Evolutionary conservation across 2,329 filamentous ascomycete genomes (phyloP).

Genomic region (Monilinia vaccinii-corymbosi): DNA sequence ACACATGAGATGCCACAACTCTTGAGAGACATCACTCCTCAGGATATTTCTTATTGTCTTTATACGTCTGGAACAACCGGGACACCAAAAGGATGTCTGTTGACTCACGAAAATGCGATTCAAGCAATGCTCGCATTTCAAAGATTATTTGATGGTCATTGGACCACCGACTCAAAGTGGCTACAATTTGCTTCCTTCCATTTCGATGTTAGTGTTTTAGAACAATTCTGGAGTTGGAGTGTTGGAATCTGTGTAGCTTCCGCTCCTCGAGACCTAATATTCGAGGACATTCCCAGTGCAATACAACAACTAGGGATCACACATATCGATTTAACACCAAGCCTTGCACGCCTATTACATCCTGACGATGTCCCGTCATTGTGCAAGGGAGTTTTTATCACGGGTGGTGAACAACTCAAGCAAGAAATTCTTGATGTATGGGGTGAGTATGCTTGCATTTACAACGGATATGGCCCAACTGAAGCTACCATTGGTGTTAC

Average conservation of each 20-base stretch:
- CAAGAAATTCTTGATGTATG: conserved; percentile 83
- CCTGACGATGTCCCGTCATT: conserved; percentile 75
- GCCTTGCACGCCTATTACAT: conserved; percentile 67
- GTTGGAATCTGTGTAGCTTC: conserved; percentile 78
- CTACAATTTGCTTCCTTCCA: conserved; percentile 91
- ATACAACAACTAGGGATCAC: conserved; percentile 70
- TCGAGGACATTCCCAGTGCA: conserved; percentile 69
- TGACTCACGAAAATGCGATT: conserved; percentile 81
- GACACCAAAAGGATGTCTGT: conserved; percentile 50
- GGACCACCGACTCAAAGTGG: conserved; percentile 67
- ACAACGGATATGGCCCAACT: conserved; percentile 88
- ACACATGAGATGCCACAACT: conserved; percentile 22
- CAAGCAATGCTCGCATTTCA: conserved; percentile 87
- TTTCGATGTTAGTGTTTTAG: conserved; percentile 87
- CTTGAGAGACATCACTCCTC: conserved; percentile 16
- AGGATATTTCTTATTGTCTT: conserved; percentile 29
- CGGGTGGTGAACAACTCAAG: conserved; percentile 78
- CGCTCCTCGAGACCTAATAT: conserved; percentile 72
- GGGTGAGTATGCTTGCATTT: conserved; percentile 72
- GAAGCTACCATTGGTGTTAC: conserved; percentile 91
- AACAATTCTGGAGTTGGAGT: conserved; percentile 94
- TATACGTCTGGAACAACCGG: conserved; percentile 34
- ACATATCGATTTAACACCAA: conserved; percentile 87
- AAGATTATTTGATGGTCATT: conserved; percentile 64
- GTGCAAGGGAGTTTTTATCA: conserved; percentile 81